Base-by-base conservation (phyloP, 176 grass and related monocot species). In the Carex kokanica region DNA sequence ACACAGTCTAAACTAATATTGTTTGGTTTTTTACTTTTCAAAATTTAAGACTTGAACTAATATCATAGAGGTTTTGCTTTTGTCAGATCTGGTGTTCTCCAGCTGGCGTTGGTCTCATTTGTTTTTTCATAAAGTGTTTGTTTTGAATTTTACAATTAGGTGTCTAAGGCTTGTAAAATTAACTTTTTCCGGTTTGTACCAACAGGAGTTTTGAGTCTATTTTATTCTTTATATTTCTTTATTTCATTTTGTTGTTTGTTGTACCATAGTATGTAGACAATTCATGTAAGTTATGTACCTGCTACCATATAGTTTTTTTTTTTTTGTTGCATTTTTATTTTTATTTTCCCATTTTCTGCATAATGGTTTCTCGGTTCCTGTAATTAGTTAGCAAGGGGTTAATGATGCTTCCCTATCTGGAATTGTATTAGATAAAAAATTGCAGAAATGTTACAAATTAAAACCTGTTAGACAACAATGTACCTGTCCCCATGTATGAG, bases 151-250 rank as follows among this genome's bases (percentile, higher is more conserved):
- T 82, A 47, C 18, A 51, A 81, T 3, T n/a, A 34, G 58, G 60
- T 82, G 40, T 57, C 61, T 61, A 47, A 64, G 40, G 80, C 62
- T 7, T 82, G 61, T 82, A n/a, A 67, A 17, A 29, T 82, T 82
- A 82, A 78, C 49, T 78, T 56, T 68, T 68, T 14, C 80, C 6
- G 61, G 80, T 36, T 52, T 82, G 61, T 82, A 82, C 27, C 63
- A 29, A 82, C 17, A 65, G 40, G 61, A 82, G n/a, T 54, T 66
- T 82, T 82, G 80, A 49, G 14, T 82, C 14, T 67, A 40, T 82
- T 67, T 52, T 52, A 66, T 82, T 82, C 79, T 82, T 82, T 82
- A 64, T 47, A 82, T 62, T 82, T 82, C 41, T 54, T 82, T 82
- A 68, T 62, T 81, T 82, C 47, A 68, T 82, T 82, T 65, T 82